These are phyloP conservation scores for Xylaria sp. DNA, from an alignment of 2,329 filamentous ascomycete genomes.

Conservation along the genomic window DNA sequence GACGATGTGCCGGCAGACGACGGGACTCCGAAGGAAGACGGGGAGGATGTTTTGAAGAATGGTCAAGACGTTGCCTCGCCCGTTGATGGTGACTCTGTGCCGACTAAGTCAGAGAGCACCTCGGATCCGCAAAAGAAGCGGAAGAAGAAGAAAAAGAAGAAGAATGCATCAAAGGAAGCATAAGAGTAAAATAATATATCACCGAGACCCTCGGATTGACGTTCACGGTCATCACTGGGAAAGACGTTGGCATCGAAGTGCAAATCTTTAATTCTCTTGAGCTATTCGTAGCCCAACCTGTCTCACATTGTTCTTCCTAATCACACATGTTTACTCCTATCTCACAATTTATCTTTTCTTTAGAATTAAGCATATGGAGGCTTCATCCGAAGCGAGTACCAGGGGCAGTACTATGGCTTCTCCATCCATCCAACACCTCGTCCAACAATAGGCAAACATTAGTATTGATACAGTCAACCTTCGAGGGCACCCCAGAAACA, in stretches of 20 bases:
- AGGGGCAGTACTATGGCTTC: neutral
- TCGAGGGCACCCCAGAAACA: neutral
- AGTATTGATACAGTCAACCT: constrained; percentile 10
- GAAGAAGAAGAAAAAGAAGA: constrained; percentile 28
- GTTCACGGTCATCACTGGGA: neutral
- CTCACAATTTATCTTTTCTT: constrained; percentile 8
- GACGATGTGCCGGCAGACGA: neutral
- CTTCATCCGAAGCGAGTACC: neutral
- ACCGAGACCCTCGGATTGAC: neutral
- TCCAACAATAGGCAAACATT: constrained; percentile 12
- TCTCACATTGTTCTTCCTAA: neutral
- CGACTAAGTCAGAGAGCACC: neutral
- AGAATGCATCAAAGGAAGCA: constrained; percentile 6
- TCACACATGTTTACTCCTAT: constrained; percentile 1
- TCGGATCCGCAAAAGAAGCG: constrained; percentile 25
- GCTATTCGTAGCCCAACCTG: neutral
- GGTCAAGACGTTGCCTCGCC: neutral
- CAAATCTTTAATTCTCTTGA: neutral
- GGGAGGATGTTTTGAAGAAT: neutral
- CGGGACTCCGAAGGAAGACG: neutral
- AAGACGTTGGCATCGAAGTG: neutral
- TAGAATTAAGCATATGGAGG: constrained; percentile 7
- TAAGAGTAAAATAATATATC: neutral
- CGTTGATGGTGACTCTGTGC: neutral
- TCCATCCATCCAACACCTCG: constrained; percentile 2